Evolutionary conservation across 2,329 filamentous ascomycete species (phyloP).

Genomic region (Teratosphaeria destructans): DNA sequence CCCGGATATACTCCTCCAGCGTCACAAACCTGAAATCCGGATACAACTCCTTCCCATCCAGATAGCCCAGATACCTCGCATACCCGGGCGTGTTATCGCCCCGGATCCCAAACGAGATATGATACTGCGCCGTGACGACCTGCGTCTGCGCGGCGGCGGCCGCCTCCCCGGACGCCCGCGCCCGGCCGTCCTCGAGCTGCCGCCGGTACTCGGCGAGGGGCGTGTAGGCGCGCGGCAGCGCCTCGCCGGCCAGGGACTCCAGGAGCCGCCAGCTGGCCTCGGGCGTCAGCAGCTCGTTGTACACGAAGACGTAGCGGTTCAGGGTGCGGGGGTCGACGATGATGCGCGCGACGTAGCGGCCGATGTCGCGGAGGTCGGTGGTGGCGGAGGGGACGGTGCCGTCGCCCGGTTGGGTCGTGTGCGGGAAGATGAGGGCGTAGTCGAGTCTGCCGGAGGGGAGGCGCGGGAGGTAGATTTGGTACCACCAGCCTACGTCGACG

Average conservation of each 20-base stretch:
- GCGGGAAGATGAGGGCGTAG: slow-evolving; percentile 29
- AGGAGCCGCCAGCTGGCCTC: slow-evolving; percentile 39
- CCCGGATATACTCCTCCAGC: not conserved
- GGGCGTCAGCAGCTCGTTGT: slow-evolving; percentile 36
- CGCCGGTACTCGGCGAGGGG: slow-evolving; percentile 27
- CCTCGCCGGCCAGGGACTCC: slow-evolving; percentile 41
- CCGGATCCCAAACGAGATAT: slow-evolving; percentile 37
- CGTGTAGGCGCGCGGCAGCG: slow-evolving; percentile 23
- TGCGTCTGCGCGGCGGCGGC: not conserved
- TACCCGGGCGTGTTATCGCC: slow-evolving; percentile 45
- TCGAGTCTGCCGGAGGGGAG: slow-evolving; percentile 39
- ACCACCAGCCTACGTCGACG: slow-evolving; percentile 52
- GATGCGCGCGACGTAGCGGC: slow-evolving; percentile 41
- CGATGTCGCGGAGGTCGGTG: slow-evolving; percentile 45
- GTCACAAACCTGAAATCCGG: not conserved
- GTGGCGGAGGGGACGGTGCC: slow-evolving; percentile 36
- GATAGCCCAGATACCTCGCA: slow-evolving; percentile 41
- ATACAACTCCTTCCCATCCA: slow-evolving; percentile 35
- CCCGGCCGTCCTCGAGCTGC: slow-evolving; percentile 24
- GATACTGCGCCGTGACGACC: slow-evolving; percentile 30
- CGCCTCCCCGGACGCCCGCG: not conserved
- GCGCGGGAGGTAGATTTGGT: slow-evolving; percentile 38
- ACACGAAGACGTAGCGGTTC: slow-evolving; percentile 43
- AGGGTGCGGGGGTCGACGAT: slow-evolving; percentile 43
- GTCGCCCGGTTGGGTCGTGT: slow-evolving; percentile 34